Evolutionary conservation across 257 asterid genomes (phyloP), one percentile per base, ranked within the genome.

Genomic region (Scutellaria minor): DNA sequence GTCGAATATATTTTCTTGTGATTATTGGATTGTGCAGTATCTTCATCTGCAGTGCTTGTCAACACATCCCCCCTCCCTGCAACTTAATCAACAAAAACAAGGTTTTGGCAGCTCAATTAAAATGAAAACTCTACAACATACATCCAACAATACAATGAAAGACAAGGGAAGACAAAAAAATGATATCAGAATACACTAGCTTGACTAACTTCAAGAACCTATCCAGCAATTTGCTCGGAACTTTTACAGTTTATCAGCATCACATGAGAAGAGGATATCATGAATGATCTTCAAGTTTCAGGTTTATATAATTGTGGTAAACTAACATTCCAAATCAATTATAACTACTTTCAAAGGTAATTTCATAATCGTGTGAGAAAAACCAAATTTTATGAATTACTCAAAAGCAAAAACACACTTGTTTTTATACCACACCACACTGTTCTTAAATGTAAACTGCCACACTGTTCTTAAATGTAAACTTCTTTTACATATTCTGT

Each of bases 51-150:
- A 66, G 73, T 66, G 74, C 82, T 78, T 40, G 79, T 61, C 65
- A 64, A 65, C 50, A 51, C 69, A 39, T 79, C 88, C 59, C 85
- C 90, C 82, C 85, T 77, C 71, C 88, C 89, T 73, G 80, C 81
- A 83, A 71, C 84, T 75, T 66, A 76, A 85, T 69, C 51, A 65
- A 66, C 48, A 74, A 42, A 47, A 47, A 10, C 13, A 3, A 47
- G 18, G 2, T 44, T 31, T 31, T 31, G 37, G 37, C 37, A 24
- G 27, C 27, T 24, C 27, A 24, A 24, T 24, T 24, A 24, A 24
- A 0, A 31, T 31, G 37, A 4, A 31, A 18, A 44, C 51, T 56
- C 65, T 41, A 52, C 56, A 54, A 27, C 15, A 39, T 59, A 48
- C 35, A 69, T 20, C 66, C 50, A 74, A 14, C 35, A 18, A 46